Evolutionary conservation across 176 grass and related monocot species (phyloP).

Genomic region (Thinopyrum elongatum): DNA sequence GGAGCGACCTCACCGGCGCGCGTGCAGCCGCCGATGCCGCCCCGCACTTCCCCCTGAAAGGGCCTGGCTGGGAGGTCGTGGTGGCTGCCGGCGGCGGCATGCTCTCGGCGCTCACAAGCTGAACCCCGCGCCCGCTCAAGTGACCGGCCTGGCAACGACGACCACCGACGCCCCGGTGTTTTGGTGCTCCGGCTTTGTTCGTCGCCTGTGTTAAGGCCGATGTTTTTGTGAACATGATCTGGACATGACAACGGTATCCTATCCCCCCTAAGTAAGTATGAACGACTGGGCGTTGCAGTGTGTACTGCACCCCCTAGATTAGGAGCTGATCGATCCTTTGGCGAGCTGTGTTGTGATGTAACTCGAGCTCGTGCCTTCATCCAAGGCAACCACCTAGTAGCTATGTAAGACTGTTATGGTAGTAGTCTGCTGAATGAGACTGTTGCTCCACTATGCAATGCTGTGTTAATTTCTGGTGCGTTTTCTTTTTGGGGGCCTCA

Average conservation of each 20-base stretch:
- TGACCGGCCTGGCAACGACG: neutral
- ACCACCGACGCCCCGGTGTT: neutral
- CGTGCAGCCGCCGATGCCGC: neutral
- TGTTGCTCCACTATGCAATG: neutral
- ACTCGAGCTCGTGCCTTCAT: neutral
- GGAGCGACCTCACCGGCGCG: conserved; percentile 47
- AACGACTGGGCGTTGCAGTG: conserved; percentile 15
- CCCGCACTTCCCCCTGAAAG: conserved; percentile 55
- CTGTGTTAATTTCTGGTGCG: neutral
- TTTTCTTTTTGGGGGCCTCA: too few relatives aligned
- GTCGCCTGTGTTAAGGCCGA: neutral
- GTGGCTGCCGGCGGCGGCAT: conserved; percentile 53
- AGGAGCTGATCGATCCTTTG: conserved; percentile 4
- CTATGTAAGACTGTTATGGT: neutral
- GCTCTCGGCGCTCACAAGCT: conserved; percentile 73
- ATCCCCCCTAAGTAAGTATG: conserved; percentile 22
- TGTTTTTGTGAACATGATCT: conserved; percentile 27
- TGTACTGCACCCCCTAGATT: neutral
- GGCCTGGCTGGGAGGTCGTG: conserved; percentile 96
- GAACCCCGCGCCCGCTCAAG: neutral
- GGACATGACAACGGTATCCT: neutral
- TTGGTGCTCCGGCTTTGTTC: conserved; percentile 1
- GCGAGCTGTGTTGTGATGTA: neutral
- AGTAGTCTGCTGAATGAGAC: neutral
- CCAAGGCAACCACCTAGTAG: neutral